Percentiles rank a stretch among this genome's conserved stretches.
Evolutionary conservation across 192 early-diverging fungal species (phyloP).

Genomic region (Rhizophagus clarus): DNA sequence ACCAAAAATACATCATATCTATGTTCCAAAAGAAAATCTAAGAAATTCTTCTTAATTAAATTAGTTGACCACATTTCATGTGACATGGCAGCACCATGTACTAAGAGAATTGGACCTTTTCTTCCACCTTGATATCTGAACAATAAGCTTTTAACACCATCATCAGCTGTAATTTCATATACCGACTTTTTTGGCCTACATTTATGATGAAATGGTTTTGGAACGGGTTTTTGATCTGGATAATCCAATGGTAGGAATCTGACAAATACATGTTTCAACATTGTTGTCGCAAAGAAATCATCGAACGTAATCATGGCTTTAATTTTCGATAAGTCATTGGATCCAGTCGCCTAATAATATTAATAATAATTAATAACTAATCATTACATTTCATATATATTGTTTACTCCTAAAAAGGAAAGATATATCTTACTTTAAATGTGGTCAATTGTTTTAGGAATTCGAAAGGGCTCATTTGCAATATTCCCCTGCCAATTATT

Average conservation of each 20-base stretch:
- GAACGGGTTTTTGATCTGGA: conserved; percentile 12
- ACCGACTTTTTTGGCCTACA: conserved; percentile 5
- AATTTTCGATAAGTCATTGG: conserved; percentile 22
- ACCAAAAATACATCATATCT: conserved; percentile 51
- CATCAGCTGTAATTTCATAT: conserved; percentile 36
- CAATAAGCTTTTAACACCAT: conserved; percentile 38
- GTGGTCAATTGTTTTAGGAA: conserved; percentile 39
- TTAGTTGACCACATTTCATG: conserved; percentile 45
- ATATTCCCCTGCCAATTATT: conserved; percentile 41
- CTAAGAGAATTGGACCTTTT: conserved; percentile 45
- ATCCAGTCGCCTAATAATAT: conserved; percentile 26
- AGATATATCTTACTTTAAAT: conserved; percentile 29
- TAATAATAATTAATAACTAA: neutral
- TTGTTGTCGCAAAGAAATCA: conserved; percentile 26
- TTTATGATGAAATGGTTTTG: conserved; percentile 37
- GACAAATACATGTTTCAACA: conserved; percentile 34
- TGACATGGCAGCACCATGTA: conserved; percentile 47
- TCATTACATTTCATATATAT: neutral
- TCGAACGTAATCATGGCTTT: conserved; percentile 31
- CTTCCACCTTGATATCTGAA: conserved; percentile 40
- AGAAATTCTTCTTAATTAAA: conserved; percentile 42
- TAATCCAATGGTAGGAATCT: conserved; percentile 43
- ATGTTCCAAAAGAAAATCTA: conserved; percentile 44
- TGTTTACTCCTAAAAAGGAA: neutral
- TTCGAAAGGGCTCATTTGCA: conserved; percentile 33